Base-by-base conservation (phyloP, 768 basidiomycete species). In the Pleurotus tuber-regium region DNA sequence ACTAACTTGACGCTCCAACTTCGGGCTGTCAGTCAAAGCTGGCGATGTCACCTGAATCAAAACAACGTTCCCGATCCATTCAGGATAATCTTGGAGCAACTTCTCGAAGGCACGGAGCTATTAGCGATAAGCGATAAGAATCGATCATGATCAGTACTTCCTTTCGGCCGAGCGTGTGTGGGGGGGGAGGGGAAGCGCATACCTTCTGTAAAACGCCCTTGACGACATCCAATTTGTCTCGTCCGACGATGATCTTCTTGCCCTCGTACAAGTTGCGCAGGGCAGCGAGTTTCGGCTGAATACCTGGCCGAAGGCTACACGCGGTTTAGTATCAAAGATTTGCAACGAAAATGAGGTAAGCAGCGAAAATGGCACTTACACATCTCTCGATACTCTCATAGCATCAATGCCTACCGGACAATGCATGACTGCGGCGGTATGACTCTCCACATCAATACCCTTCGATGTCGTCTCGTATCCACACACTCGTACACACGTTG, bases 141-240 rank as follows among this genome's bases (percentile, higher is more conserved):
- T n/a, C n/a, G n/a, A n/a, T n/a, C n/a, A n/a, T n/a, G n/a, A n/a
- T n/a, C n/a, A n/a, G n/a, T n/a, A n/a, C n/a, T n/a, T n/a, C n/a
- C n/a, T n/a, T n/a, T n/a, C n/a, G n/a, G n/a, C n/a, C n/a, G n/a
- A n/a, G n/a, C n/a, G n/a, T 9, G 24, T n/a, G 40, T 38, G 9
- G 3, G 24, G 10, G 6, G 38, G 33, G n/a, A 10, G 25, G 21
- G 14, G 28, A 3, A 23, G 51, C 19, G 57, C 61, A 11, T 33
- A 85, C 88, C 82, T 99, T 99, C 72, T 98, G 95, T 57, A 98
- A 71, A 19, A 99, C 91, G 38, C 96, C 96, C 72, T 98, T 98
- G 61, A 97, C 94, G n/a, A 94, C 91, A 62, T 98, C 96, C 35
- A 98, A 79, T 74, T 99, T 99, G 69, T 99, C 96, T 6, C 96